Base-by-base conservation (phyloP, 2,329 filamentous ascomycete genomes). In the Teratosphaeria destructans region DNA sequence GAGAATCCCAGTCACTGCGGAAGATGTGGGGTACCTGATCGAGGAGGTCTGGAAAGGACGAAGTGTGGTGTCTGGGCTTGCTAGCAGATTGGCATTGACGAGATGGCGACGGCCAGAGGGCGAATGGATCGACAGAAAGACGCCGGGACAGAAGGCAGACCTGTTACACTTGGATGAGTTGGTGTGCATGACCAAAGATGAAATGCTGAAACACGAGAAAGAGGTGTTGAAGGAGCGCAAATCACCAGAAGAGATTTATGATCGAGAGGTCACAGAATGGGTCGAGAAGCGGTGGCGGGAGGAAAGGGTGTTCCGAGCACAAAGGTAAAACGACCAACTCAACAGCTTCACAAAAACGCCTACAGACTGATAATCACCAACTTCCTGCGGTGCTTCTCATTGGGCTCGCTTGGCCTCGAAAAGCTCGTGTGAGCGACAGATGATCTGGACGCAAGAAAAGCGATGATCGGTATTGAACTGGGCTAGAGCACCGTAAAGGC, bases 111-210 rank as follows among this genome's bases (percentile, higher is more conserved):
- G 80, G 64, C 90, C 89, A 0, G 74, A 75, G 7, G 73, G 73
- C 29, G 81, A 81, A 1, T 88, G 84, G 64, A 78, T 90, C 14
- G 87, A 91, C 52, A 78, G 83, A 58, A 81, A 80, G 35, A 82
- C 84, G 49, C 81, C 85, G n/a, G 84, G 86, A 26, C 92, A 97
- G 72, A 95, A 89, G 69, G 85, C 81, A 54, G 86, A 89, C n/a
- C 82, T 80, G 2, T 66, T 97, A 4, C 74, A 79, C 35, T 74
- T 93, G 66, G 79, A 81, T 32, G 86, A 95, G 54, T 71, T 96
- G 61, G 91, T 96, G 0, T 89, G 88, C 67, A 90, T 96, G 89
- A 96, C 92, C 0, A 95, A 92, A 72, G 92, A 96, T 62, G 92
- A 96, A 74, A 89, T 88, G 3, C 76, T 80, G 16, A 80, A 82